These are phyloP conservation scores for Chenopodium quinoa DNA, from an alignment of 148 eudicot genomes.

Conservation along the genomic window DNA sequence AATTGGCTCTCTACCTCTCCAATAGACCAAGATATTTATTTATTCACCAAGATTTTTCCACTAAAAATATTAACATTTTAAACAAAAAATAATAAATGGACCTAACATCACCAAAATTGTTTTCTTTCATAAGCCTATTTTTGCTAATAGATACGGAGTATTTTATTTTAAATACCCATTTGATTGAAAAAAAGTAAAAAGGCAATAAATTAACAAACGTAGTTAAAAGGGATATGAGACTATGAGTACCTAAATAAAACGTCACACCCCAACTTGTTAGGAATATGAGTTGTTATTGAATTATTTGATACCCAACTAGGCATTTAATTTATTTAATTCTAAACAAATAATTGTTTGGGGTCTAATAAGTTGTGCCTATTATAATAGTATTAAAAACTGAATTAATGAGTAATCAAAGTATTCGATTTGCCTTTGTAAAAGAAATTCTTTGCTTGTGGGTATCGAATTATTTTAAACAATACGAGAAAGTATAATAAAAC, in stretches of 20 bases:
- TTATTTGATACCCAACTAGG: not conserved
- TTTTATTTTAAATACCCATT: not conserved
- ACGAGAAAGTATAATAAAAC: no score
- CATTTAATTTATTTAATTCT: not conserved
- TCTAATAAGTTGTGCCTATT: no score
- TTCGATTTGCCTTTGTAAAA: no score
- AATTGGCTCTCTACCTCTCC: not conserved
- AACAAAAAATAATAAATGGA: not conserved
- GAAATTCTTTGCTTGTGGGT: no score
- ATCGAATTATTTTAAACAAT: no score
- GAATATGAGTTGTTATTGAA: not conserved
- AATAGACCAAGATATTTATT: slow-evolving; percentile 1
- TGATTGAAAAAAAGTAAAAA: not conserved
- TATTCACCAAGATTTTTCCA: not conserved
- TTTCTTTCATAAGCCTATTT: not conserved
- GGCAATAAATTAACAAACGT: not conserved
- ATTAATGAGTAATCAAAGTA: no score
- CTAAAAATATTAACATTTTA: not conserved
- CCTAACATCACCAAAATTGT: not conserved
- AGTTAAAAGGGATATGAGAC: not conserved
- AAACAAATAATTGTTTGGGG: no score
- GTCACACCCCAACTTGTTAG: no score
- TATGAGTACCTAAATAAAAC: no score
- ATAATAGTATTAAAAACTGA: no score
- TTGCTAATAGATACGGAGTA: not conserved